Base-by-base conservation (phyloP, 2,329 filamentous ascomycete genomes). In the Clarireedia hainanense region DNA sequence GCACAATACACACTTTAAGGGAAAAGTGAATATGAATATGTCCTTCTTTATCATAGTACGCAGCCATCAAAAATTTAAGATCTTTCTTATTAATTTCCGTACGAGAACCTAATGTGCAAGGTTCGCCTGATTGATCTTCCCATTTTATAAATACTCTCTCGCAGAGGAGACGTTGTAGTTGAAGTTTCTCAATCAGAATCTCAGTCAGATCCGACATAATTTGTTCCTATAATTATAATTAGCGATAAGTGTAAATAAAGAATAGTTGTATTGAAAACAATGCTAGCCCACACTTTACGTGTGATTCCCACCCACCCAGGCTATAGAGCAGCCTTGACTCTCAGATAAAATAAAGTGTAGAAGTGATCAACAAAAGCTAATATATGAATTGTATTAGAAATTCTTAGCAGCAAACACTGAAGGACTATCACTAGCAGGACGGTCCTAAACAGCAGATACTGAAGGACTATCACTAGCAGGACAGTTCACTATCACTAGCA, bases 311-410 rank as follows among this genome's bases (percentile, higher is more conserved):
- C 34, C 34, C 47, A 50, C 20, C 34, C 34, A 50, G 47, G 20
- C 34, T 39, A 50, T 50, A 50, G 47, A 50, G 47, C 47, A 50
- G 47, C 34, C 47, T 50, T 50, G 47, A 50, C 47, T 50, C 47
- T 37, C 37, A 7, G 47, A 14, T 23, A 10, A 26, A 48, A 50
- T 15, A 12, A 50, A 14, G 34, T 2, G 6, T 23, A 39, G 30
- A 50, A 39, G 47, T 26, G 30, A 39, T 50, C 47, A 24, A 50
- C 15, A n/a, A 39, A 39, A 23, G 30, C 47, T 37, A 50, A 9
- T 39, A 10, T 24, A 39, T 50, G 2, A 39, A 17, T 50, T 26
- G 17, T 50, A 20, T 39, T 50, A 30, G 47, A 50, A 23, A 6
- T 37, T 37, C 47, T 39, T 36, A 39, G 14, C 34, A 37, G 34